These are phyloP conservation scores for Orbilia javanica DNA, from an alignment of 2,329 filamentous ascomycete species.

Conservation along the genomic window DNA sequence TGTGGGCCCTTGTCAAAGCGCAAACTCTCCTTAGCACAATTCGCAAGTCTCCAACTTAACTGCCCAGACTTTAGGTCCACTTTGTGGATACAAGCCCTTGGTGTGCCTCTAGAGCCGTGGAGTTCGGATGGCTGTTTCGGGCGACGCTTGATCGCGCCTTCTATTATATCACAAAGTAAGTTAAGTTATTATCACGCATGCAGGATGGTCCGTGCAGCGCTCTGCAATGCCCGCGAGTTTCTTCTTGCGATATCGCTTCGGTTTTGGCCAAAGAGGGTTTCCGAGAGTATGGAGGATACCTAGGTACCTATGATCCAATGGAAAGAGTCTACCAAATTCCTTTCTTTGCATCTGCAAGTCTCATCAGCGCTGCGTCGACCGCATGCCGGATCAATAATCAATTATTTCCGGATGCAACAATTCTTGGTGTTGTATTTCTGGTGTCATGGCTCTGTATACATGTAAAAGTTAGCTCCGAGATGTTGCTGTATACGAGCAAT, in stretches of 20 bases:
- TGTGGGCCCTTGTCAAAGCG: slow-evolving; percentile 25
- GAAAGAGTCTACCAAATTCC: not conserved
- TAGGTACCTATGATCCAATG: no score
- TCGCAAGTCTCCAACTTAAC: not conserved
- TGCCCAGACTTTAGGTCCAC: slow-evolving; percentile 3
- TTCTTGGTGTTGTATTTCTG: slow-evolving; percentile 1
- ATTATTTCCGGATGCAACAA: slow-evolving; percentile 16
- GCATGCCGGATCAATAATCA: slow-evolving; percentile 19
- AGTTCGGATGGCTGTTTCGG: slow-evolving; percentile 58
- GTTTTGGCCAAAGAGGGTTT: not conserved
- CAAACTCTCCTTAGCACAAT: slow-evolving; percentile 10
- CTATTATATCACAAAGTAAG: slow-evolving; percentile 40
- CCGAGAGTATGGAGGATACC: not conserved
- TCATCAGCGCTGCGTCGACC: not conserved
- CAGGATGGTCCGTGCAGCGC: slow-evolving; percentile 52
- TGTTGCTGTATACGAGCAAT: no score
- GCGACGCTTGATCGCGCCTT: slow-evolving; percentile 54
- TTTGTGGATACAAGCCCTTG: slow-evolving; percentile 10
- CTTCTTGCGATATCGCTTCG: slow-evolving; percentile 45
- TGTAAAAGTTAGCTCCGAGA: not conserved
- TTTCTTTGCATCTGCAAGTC: not conserved
- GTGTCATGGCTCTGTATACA: not conserved
- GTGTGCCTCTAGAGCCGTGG: slow-evolving; percentile 29
- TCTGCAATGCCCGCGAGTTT: not conserved
- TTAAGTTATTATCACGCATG: slow-evolving; percentile 50